A percentile compares a stretch with the other conserved stretches of the same genome.
These are phyloP conservation scores for Saxispiralis lemnorum DNA, from an alignment of 495 filamentous ascomycete genomes.

Conservation along the genomic window DNA sequence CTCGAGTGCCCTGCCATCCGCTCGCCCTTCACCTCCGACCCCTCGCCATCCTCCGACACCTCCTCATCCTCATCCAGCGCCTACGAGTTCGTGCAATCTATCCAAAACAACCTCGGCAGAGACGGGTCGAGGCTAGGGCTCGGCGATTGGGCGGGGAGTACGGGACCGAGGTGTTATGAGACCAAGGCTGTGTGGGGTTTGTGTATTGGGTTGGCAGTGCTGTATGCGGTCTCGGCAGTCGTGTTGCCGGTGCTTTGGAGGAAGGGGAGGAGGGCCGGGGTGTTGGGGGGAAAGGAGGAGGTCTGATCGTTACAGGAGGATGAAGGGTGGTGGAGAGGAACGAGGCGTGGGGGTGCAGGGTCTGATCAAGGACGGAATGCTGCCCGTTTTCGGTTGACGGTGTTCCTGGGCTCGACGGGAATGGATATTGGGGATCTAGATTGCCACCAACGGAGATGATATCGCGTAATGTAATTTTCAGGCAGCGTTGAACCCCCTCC, in stretches of 20 bases:
- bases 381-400: too few species aligned
- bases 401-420: too few species aligned
- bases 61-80: slow-evolving; percentile 19
- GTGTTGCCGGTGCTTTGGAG: slow-evolving; percentile 25
- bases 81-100: slow-evolving; percentile 24
- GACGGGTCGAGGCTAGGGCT: slow-evolving; percentile 31
- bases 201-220: slow-evolving; percentile 52
- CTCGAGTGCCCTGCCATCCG: slow-evolving; percentile 49
- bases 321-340: too few species aligned
- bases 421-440: too few species aligned
- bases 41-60: slow-evolving; percentile 20
- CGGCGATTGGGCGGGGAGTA: slow-evolving; percentile 42
- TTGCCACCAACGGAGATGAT: too few species aligned
- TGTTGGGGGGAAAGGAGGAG: slow-evolving; percentile 2
- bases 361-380: too few species aligned
- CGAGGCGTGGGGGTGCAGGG: too few species aligned
- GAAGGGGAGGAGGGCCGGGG: slow-evolving; percentile 25
- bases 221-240: slow-evolving; percentile 22
- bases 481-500: too few species aligned
- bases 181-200: slow-evolving; percentile 84
- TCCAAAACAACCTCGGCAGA: slow-evolving; percentile 27
- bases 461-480: too few species aligned
- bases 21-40: too few species aligned
- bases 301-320: background rate
- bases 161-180: slow-evolving; percentile 59